Percentiles rank a stretch among this genome's conserved stretches.
Evolutionary conservation across 805 yeast species (phyloP).

Genomic region (Priceomyces fermenticarens): DNA sequence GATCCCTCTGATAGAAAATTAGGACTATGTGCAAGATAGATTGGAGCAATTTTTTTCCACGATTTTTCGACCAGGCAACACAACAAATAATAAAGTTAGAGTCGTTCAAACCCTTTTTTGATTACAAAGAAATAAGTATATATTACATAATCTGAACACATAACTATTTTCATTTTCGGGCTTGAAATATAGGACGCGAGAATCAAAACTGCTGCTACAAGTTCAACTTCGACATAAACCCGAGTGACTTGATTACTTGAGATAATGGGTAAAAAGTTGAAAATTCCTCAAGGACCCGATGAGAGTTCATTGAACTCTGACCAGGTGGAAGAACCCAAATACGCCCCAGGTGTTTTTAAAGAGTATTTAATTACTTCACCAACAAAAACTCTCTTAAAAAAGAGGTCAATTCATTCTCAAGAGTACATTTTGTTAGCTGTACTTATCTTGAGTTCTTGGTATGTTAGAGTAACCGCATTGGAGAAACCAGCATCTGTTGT

Average conservation of each 20-base stretch:
- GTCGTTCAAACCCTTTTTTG: too few relatives aligned
- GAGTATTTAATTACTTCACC: slow-evolving; percentile 55
- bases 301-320: slow-evolving; percentile 30
- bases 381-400: slow-evolving; percentile 31
- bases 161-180: not conserved
- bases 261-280: slow-evolving; percentile 2
- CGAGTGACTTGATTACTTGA: not conserved
- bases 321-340: slow-evolving; percentile 33
- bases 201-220: too few relatives aligned
- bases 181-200: not conserved
- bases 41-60: too few relatives aligned
- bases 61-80: too few relatives aligned
- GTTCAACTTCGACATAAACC: too few relatives aligned
- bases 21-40: too few relatives aligned
- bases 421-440: slow-evolving; percentile 29
- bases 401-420: slow-evolving; percentile 36
- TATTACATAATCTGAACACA: not conserved
- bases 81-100: too few relatives aligned
- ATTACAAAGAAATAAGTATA: not conserved
- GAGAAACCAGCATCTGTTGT: slow-evolving; percentile 77
- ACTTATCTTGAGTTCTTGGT: slow-evolving; percentile 48
- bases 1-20: too few relatives aligned
- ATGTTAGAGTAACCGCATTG: slow-evolving; percentile 61
- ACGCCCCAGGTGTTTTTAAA: slow-evolving; percentile 50
- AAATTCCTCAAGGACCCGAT: not conserved